Conservation (phyloP, 768 basidiomycete species). For the Mycena sanguinolenta region DNA sequence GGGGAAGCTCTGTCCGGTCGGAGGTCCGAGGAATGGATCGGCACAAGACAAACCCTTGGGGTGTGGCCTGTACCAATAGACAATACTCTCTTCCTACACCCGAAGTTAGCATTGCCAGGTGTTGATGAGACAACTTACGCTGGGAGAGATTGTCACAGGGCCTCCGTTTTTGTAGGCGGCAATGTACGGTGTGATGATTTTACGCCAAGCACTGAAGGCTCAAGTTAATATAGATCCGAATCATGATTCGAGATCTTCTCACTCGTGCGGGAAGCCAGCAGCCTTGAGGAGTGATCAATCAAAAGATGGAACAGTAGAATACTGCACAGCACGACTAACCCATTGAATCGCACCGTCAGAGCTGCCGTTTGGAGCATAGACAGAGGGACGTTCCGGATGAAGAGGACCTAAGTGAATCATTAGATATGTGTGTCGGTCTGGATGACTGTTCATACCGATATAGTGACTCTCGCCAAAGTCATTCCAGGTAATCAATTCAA, state of each 20-base stretch:
- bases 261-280: slow-evolving; percentile 5
- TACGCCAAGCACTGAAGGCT: slow-evolving; percentile 1
- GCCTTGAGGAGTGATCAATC: background rate
- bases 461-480: no score
- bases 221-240: background rate
- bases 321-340: no score
- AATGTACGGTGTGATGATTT: no score
- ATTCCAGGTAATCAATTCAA: background rate
- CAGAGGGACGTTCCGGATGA: no score
- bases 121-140: no score
- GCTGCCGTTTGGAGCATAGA: no score
- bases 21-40: slow-evolving; percentile 3
- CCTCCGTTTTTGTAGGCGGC: no score
- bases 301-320: background rate
- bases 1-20: slow-evolving; percentile 1
- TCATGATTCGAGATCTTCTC: background rate
- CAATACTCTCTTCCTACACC: background rate
- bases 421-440: no score
- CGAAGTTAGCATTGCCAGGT: background rate
- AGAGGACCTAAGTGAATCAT: no score
- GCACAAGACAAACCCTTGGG: slow-evolving; percentile 4
- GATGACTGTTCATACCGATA: no score
- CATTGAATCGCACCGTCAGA: no score
- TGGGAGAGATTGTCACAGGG: no score
- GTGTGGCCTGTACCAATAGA: slow-evolving; percentile 4